A percentile compares a stretch with the other conserved stretches of the same genome.
Evolutionary conservation across 305 asterid species (phyloP).

Genomic region (Solanum hybrid): DNA sequence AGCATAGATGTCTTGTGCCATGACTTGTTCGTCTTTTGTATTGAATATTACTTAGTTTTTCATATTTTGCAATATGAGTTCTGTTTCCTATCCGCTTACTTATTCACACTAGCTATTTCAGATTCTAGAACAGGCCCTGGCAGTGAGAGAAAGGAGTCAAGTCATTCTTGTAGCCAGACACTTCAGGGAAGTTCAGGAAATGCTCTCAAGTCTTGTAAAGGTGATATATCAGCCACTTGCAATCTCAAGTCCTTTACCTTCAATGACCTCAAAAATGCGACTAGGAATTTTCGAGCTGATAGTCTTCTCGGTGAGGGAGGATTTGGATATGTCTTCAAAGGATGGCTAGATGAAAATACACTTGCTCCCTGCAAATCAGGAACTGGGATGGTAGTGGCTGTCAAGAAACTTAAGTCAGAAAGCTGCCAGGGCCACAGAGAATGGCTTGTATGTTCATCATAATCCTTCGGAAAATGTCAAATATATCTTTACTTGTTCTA

Average conservation of each 20-base stretch:
- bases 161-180: slow-evolving; percentile 5
- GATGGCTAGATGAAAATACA: slow-evolving; percentile 70
- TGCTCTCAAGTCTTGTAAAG: background rate
- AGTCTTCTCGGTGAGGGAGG: slow-evolving; percentile 88
- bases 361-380: slow-evolving; percentile 62
- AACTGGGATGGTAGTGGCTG: slow-evolving; percentile 65
- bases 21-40: background rate
- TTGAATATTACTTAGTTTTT: background rate
- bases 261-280: slow-evolving; percentile 61
- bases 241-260: slow-evolving; percentile 56
- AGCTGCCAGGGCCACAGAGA: slow-evolving; percentile 82
- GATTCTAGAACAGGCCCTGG: slow-evolving; percentile 25
- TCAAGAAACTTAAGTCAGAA: slow-evolving; percentile 59
- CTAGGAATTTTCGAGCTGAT: slow-evolving; percentile 61
- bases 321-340: slow-evolving; percentile 73
- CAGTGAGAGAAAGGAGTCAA: slow-evolving; percentile 5
- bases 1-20: background rate
- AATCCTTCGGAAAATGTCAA: background rate
- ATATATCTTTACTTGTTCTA: background rate
- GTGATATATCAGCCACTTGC: slow-evolving; percentile 19
- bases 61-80: background rate
- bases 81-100: background rate
- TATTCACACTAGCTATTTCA: background rate
- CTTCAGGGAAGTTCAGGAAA: slow-evolving; percentile 7
- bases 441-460: slow-evolving; percentile 65